These are phyloP conservation scores for Citrullus mucosospermus DNA, from an alignment of 306 rosid genomes.

Conservation along the genomic window DNA sequence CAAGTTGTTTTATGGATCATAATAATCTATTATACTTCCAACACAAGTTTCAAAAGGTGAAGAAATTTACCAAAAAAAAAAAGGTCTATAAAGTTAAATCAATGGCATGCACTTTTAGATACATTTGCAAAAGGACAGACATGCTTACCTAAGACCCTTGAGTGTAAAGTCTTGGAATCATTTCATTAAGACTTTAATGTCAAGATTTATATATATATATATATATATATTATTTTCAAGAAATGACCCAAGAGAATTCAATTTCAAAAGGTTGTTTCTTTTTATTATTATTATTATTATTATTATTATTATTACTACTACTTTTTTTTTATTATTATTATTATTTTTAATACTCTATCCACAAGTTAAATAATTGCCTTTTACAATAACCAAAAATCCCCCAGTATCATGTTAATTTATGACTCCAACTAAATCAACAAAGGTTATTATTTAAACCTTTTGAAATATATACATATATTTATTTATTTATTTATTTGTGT, in stretches of 20 bases:
- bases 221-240: not conserved
- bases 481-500: too few species aligned
- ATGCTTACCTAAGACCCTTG: slow-evolving; percentile 51
- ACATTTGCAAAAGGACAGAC: slow-evolving; percentile 34
- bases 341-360: not conserved
- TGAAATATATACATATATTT: too few species aligned
- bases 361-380: not conserved
- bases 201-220: not conserved
- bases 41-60: slow-evolving; percentile 35
- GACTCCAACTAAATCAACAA: too few species aligned
- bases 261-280: slow-evolving; percentile 8
- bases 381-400: not conserved
- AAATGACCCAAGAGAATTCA: slow-evolving; percentile 12
- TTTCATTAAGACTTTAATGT: slow-evolving; percentile 18
- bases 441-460: too few species aligned
- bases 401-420: not conserved
- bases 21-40: slow-evolving; percentile 40
- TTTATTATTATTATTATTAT: not conserved
- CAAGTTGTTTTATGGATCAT: slow-evolving; percentile 28
- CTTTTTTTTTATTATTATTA: too few species aligned
- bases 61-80: slow-evolving; percentile 22
- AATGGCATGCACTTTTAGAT: slow-evolving; percentile 26
- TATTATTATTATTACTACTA: too few species aligned
- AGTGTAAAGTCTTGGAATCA: slow-evolving; percentile 22
- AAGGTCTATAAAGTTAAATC: slow-evolving; percentile 16